A percentile compares a stretch with the other conserved stretches of the same genome.
Conservation (phyloP, 192 early-diverging fungal species). For the Piromyces sp. region DNA sequence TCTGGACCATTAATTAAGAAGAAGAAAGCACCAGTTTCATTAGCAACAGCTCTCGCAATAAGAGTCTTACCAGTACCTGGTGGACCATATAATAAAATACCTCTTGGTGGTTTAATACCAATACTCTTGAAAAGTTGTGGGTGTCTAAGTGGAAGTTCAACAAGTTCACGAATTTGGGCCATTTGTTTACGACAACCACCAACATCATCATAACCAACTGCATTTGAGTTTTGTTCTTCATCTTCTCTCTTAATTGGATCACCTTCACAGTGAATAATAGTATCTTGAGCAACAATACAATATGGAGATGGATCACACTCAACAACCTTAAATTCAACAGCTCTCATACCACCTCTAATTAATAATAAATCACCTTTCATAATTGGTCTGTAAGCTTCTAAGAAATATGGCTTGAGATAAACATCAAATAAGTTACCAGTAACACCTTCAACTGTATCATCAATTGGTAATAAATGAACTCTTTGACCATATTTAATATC, state of each 20-base stretch:
- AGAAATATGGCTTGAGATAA: slow-evolving; percentile 95
- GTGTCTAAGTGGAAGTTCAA: slow-evolving; percentile 92
- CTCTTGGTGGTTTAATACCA: slow-evolving; percentile 96
- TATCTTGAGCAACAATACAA: slow-evolving; percentile 95
- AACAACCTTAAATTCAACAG: slow-evolving; percentile 97
- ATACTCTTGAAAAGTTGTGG: slow-evolving; percentile 98
- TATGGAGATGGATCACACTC: slow-evolving; percentile 87
- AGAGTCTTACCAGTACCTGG: slow-evolving; percentile 98
- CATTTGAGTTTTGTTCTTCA: slow-evolving; percentile 79
- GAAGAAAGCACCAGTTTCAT: slow-evolving; percentile 99
- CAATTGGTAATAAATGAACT: slow-evolving; percentile 90
- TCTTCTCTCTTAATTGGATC: slow-evolving; percentile 98
- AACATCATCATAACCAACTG: slow-evolving; percentile 96
- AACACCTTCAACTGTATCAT: slow-evolving; percentile 94
- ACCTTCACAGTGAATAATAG: slow-evolving; percentile 94
- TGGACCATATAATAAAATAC: slow-evolving; percentile 94
- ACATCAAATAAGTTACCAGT: slow-evolving; percentile 95
- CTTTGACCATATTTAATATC: slow-evolving; percentile 97
- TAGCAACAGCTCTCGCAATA: slow-evolving; percentile 95
- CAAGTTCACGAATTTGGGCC: slow-evolving; percentile 96
- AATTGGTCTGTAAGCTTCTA: slow-evolving; percentile 93
- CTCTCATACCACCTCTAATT: slow-evolving; percentile 88
- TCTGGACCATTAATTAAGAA: slow-evolving; percentile 98
- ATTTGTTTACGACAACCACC: slow-evolving; percentile 96
- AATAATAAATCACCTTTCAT: slow-evolving; percentile 86